Base-by-base conservation (phyloP, 805 yeast species). In the Wickerhamia fluorescens region DNA sequence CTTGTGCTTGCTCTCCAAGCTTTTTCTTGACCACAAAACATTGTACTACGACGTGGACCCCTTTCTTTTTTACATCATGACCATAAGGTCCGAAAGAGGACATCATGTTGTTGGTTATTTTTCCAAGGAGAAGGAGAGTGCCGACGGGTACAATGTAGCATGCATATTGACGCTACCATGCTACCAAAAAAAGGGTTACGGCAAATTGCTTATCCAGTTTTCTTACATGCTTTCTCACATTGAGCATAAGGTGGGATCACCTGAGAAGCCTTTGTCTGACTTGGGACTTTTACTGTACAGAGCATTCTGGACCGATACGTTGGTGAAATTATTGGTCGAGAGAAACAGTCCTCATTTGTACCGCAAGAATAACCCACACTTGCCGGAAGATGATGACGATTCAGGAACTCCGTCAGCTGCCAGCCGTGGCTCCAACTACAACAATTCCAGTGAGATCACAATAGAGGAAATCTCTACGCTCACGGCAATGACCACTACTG, bases 31-130 rank as follows among this genome's bases (percentile, higher is more conserved):
- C 59, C 98, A 92, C 64, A 92, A 92, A 52, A 87, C 98, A 0
- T 68, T 92, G 20, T 92, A 92, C 58, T 92, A 92, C 53, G 99
- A 92, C 53, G 99, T 92, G 27, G 99, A 92, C 53, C 99, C 99
- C 3, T 92, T 92, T 44, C 60, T 92, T 44, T 92, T 92, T 51
- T 92, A 92, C 53, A 83, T 95, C 47, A 92, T 92, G 98, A 87
- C 96, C 1, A 70, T 75, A 34, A 69, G 85, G 36, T 95, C 89
- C 44, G 87, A 81, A 36, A 71, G 74, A 36, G 98, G 98, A 2
- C 97, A 89, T 53, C 97, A 92, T 58, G 63, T 92, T 26, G 96
- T 92, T 5, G 99, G 99, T 0, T 92, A 83, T 51, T 92, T 92
- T 48, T 88, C 97, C 6, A 92, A 92, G 45, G 99, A 92, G 52